A percentile compares a stretch with the other conserved stretches of the same genome.
Conservation (phyloP, 176 grass and related monocot species). For the Musa troglodytarum region DNA sequence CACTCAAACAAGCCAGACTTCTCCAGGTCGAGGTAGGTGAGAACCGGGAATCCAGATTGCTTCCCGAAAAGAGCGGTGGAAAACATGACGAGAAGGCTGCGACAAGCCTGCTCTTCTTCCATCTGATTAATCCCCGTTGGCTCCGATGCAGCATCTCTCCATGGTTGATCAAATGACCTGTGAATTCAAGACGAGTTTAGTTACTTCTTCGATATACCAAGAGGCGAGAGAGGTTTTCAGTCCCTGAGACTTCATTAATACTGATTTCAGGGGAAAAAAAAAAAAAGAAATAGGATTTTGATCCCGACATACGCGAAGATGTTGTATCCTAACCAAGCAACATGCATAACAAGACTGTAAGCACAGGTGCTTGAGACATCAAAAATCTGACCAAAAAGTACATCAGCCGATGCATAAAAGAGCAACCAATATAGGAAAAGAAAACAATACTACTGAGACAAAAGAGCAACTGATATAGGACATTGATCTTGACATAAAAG, state of each 20-base stretch:
- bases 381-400: too few species aligned
- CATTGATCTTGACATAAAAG: too few species aligned
- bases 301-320: background rate
- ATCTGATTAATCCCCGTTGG: slow-evolving; percentile 38
- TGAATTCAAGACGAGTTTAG: background rate
- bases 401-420: too few species aligned
- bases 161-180: slow-evolving; percentile 79
- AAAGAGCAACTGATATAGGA: too few species aligned
- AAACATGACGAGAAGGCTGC: slow-evolving; percentile 51
- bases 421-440: too few species aligned
- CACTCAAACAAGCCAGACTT: slow-evolving; percentile 42
- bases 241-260: background rate
- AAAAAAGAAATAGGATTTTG: too few species aligned
- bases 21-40: slow-evolving; percentile 42
- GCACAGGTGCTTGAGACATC: too few species aligned
- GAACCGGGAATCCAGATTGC: slow-evolving; percentile 20
- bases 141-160: slow-evolving; percentile 35
- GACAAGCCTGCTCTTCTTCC: slow-evolving; percentile 70
- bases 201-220: background rate
- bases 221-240: background rate
- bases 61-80: slow-evolving; percentile 40
- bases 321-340: too few species aligned
- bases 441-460: too few species aligned
- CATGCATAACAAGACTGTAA: too few species aligned
- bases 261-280: too few species aligned